Evolutionary conservation across 2,329 filamentous ascomycete genomes (phyloP), one percentile per base, ranked within the genome.

Genomic region (Hymenoscyphus infarciens): DNA sequence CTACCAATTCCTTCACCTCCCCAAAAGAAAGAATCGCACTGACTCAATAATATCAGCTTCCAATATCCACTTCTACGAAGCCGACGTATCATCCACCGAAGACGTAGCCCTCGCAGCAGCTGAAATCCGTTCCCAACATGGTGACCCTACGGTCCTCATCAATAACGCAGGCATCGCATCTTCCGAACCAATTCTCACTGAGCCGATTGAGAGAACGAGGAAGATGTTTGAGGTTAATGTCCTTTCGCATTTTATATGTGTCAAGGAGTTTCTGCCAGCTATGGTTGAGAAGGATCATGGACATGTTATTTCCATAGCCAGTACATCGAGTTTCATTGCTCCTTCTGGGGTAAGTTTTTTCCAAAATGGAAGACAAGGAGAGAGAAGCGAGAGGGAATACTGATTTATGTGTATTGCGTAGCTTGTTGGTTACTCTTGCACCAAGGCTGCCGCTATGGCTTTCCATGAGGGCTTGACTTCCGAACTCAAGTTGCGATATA

Each of bases 141-240:
- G 88, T 61, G 71, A 83, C 57, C 88, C 88, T 0, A 91, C 87
- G 0, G 78, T 92, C 64, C 78, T 92, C 3, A 87, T 90, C 77
- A 89, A 90, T 77, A 90, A 90, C 70, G 88, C 88, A 8, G 88
- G 87, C 64, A 81, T 88, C 33, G 83, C 80, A n/a, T 81, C 81
- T 61, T 86, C 85, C 63, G 84, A 84, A 66, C 82, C 80, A 4
- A 81, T 92, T 66, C 80, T 91, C 54, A 79, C 82, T 31, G 74
- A 80, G 25, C 80, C 80, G 0, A 83, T 87, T 57, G 77, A 77
- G n/a, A 83, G 87, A 67, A 79, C 89, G 65, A 82, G 83, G 39
- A 83, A 87, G 69, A 89, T 87, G 57, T 90, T 91, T 73, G 85
- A 86, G 63, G 86, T 92, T 69, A 92, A 92, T 75, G 79, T 85